Base-by-base conservation (phyloP, 495 filamentous ascomycete species). In the Rusavskia elegans region DNA sequence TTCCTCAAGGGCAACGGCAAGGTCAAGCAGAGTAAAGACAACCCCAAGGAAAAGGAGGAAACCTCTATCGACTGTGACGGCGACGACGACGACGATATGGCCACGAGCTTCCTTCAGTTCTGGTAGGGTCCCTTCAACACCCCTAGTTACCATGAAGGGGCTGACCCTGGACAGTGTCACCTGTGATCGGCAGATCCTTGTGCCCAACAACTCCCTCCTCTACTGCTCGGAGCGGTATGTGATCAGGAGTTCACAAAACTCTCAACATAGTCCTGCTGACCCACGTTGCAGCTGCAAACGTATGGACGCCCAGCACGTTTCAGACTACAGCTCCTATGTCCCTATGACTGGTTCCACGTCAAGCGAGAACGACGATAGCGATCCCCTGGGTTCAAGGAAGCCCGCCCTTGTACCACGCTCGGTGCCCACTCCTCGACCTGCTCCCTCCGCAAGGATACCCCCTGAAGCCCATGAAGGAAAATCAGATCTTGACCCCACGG, bases 141-240 rank as follows among this genome's bases (percentile, higher is more conserved):
- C 32, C 8, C 2, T 14, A 11, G 2, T 7, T 35, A 14, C 13
- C 13, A 1, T 35, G 32, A 35, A 1, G 23, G 14, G 6, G 14
- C 29, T 50, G n/a, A 50, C 32, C 3, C 14, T 25, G 10, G 14
- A 44, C 45, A 81, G 79, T 59, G 70, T 76, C 45, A 75, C 76
- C 61, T 87, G 82, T 64, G 76, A 81, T 55, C 77, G 76, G 61
- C 82, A 85, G 62, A 82, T 84, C 51, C 70, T 76, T 17, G 71
- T 77, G 36, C 83, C 82, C 37, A 74, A 78, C 62, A 75, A 76
- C 56, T 72, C 71, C 13, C 71, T 83, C 36, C 67, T 77, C 29
- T 77, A 77, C 57, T 77, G 74, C 63, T 75, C 72, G 56, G 73
- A 76, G 68, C 68, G 69, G 73, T 75, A 71, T 55, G 64, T 42